Percentiles rank a stretch among this genome's conserved stretches.
These are phyloP conservation scores for Cryphonectria parasitica DNA, from an alignment of 2,329 filamentous ascomycete species.

Conservation along the genomic window DNA sequence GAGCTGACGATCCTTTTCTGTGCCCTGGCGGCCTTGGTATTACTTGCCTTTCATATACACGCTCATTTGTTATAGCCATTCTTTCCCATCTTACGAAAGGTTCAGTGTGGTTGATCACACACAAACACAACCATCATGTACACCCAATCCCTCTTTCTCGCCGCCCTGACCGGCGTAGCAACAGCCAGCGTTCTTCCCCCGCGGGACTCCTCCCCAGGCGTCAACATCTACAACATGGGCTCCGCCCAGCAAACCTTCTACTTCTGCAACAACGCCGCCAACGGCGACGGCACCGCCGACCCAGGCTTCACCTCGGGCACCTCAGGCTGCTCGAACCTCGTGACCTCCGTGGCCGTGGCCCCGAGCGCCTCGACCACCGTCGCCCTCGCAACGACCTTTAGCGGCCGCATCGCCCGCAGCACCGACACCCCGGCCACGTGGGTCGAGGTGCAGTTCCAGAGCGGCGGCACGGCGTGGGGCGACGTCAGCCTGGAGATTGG, in stretches of 20 bases:
- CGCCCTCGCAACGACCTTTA: constrained; percentile 15
- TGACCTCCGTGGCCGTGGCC: constrained; percentile 15
- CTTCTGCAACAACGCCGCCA: constrained; percentile 27
- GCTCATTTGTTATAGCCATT: not conserved
- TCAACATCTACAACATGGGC: constrained; percentile 24
- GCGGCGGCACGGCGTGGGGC: constrained; percentile 22
- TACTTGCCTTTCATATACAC: not conserved
- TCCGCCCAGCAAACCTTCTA: constrained; percentile 24
- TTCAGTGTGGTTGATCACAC: not conserved
- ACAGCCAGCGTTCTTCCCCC: constrained; percentile 13
- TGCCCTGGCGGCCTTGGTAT: not conserved
- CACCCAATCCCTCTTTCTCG: not conserved
- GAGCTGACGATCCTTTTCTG: not conserved
- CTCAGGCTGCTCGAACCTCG: constrained; percentile 20
- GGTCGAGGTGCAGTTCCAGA: constrained; percentile 28
- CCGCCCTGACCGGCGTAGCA: not conserved
- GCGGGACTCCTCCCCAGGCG: constrained; percentile 19
- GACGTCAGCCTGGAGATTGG: constrained; percentile 24
- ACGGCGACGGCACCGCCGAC: constrained; percentile 24
- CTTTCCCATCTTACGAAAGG: not conserved
- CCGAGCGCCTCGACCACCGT: constrained; percentile 15
- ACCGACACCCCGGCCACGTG: constrained; percentile 24
- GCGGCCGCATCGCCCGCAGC: constrained; percentile 24
- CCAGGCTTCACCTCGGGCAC: constrained; percentile 24
- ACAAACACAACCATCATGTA: constrained; percentile 1